These are phyloP conservation scores for Lagenaria siceraria DNA, from an alignment of 306 rosid genomes.

Conservation along the genomic window DNA sequence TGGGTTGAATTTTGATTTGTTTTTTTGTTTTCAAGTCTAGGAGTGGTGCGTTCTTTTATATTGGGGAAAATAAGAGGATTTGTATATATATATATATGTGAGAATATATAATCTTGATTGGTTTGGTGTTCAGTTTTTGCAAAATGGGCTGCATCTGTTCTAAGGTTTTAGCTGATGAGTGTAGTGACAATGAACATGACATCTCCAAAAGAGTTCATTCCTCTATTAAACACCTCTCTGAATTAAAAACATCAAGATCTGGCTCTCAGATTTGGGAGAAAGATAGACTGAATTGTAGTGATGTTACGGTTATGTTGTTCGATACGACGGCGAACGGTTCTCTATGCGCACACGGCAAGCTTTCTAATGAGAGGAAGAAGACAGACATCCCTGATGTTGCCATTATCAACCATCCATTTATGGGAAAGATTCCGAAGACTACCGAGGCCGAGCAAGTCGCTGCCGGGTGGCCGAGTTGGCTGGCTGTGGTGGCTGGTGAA, in stretches of 20 bases:
- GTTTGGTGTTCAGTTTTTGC: not conserved
- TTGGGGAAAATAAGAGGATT: not conserved
- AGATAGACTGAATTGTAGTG: constrained; percentile 23
- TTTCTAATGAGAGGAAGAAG: constrained; percentile 27
- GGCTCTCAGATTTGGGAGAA: constrained; percentile 17
- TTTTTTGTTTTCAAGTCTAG: not conserved
- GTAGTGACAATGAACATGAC: constrained; percentile 39
- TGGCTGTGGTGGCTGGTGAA: constrained; percentile 70
- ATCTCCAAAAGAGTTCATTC: constrained; percentile 37
- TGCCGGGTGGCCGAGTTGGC: constrained; percentile 97
- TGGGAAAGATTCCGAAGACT: constrained; percentile 51
- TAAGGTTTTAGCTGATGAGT: constrained; percentile 48
- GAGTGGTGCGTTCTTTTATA: not conserved
- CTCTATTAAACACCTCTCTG: constrained; percentile 25
- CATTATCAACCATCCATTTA: constrained; percentile 23
- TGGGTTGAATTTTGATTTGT: not conserved
- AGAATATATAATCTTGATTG: not conserved
- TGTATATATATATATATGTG: not conserved
- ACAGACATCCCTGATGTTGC: constrained; percentile 25
- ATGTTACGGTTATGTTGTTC: constrained; percentile 33
- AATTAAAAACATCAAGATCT: not conserved
- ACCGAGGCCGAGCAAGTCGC: constrained; percentile 70
- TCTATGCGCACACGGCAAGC: constrained; percentile 19
- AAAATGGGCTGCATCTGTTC: constrained; percentile 59
- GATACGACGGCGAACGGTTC: constrained; percentile 36